These are phyloP conservation scores for Kuraishia molischiana DNA, from an alignment of 805 yeast species.

Conservation along the genomic window DNA sequence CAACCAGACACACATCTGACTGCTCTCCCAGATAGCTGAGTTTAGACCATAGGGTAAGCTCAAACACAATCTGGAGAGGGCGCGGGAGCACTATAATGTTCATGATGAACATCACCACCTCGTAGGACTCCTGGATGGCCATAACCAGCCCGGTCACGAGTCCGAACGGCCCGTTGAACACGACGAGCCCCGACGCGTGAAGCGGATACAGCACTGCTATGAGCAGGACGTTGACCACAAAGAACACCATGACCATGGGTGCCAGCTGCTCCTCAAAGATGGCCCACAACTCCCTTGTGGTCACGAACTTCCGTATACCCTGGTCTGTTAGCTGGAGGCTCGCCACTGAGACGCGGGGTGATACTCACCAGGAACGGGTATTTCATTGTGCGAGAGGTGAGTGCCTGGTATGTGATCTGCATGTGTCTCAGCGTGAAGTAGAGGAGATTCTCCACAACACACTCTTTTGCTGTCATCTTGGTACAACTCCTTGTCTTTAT, in stretches of 20 bases:
- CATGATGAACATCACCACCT: slow-evolving; percentile 18
- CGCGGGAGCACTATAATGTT: slow-evolving; percentile 19
- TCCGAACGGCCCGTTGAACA: slow-evolving; percentile 8
- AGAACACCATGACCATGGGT: slow-evolving; percentile 12
- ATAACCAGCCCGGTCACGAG: slow-evolving; percentile 16
- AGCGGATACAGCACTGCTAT: slow-evolving; percentile 2
- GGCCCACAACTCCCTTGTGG: slow-evolving; percentile 10
- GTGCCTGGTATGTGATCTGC: neutral
- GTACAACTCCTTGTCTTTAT: too few species aligned
- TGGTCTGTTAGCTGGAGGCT: too few species aligned
- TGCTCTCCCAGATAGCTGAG: slow-evolving; percentile 4
- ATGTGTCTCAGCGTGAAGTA: neutral
- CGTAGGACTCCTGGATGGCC: slow-evolving; percentile 19
- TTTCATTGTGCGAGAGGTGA: neutral
- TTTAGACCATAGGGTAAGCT: slow-evolving; percentile 13
- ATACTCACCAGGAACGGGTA: neutral
- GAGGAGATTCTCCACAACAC: too few species aligned
- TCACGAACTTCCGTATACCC: neutral
- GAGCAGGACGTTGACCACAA: slow-evolving; percentile 9
- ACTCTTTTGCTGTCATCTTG: too few species aligned
- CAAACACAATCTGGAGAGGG: slow-evolving; percentile 20
- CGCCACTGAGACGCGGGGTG: too few species aligned
- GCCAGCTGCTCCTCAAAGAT: slow-evolving; percentile 12
- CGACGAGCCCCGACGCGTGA: slow-evolving; percentile 5
- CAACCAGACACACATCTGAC: slow-evolving; percentile 10